Conservation (phyloP, 176 grass and related monocot species). For the Phoenix roebelenii region DNA sequence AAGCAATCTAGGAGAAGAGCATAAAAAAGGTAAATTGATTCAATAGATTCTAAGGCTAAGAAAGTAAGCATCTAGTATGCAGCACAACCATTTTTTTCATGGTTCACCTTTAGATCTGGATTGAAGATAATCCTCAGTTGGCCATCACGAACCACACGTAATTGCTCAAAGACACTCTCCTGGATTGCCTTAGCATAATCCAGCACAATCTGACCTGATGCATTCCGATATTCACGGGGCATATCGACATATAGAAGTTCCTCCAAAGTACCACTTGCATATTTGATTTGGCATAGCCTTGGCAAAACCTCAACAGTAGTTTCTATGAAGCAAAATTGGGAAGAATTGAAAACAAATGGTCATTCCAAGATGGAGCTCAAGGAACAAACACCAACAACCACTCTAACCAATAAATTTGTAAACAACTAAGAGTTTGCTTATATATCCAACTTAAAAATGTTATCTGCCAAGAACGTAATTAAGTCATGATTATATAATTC, state of each 20-base stretch:
- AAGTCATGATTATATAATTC: too few species aligned
- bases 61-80: neutral
- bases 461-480: too few species aligned
- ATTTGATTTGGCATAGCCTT: slow-evolving; percentile 92
- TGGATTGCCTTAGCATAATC: slow-evolving; percentile 96
- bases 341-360: neutral
- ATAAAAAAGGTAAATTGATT: slow-evolving; percentile 6
- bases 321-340: slow-evolving; percentile 35
- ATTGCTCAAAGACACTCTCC: slow-evolving; percentile 93
- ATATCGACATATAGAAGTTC: slow-evolving; percentile 97
- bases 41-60: neutral
- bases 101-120: slow-evolving; percentile 82
- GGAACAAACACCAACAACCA: too few species aligned
- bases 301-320: slow-evolving; percentile 95
- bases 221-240: slow-evolving; percentile 85
- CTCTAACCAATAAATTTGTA: too few species aligned
- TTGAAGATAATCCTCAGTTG: slow-evolving; percentile 97
- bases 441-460: too few species aligned
- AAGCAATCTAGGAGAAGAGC: slow-evolving; percentile 55
- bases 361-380: too few species aligned
- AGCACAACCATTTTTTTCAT: neutral
- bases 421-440: too few species aligned
- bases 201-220: slow-evolving; percentile 83
- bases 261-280: slow-evolving; percentile 89
- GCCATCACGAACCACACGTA: slow-evolving; percentile 94